phyloP scores from a whole-genome alignment of 129 eudicot genomes.

The Escallonia rubra region DNA sequence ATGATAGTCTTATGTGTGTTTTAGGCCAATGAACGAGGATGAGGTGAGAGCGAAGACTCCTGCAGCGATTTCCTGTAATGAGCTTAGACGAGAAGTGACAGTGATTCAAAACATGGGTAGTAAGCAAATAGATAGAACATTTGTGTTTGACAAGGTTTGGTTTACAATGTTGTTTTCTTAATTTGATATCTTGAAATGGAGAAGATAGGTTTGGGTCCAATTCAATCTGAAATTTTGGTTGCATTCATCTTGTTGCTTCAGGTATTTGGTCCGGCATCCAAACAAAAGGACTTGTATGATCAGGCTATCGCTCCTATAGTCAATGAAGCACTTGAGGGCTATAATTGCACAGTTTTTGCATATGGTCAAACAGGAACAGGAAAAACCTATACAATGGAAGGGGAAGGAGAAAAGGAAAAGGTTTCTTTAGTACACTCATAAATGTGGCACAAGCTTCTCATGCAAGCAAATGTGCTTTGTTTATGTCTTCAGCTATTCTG shows the following conservation, averaged over 20 bases:
- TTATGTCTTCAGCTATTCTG: neutral
- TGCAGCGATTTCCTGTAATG: conserved; percentile 40
- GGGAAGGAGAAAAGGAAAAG: conserved; percentile 56
- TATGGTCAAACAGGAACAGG: conserved; percentile 75
- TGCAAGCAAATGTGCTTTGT: too few species aligned
- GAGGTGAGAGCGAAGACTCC: conserved; percentile 40
- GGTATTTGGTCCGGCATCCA: conserved; percentile 55
- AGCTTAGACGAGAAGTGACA: conserved; percentile 39
- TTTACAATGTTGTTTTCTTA: neutral
- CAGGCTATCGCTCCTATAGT: conserved; percentile 54
- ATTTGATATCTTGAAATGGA: neutral
- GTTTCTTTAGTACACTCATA: conserved; percentile 11
- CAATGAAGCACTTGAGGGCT: conserved; percentile 54
- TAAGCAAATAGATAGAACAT: conserved; percentile 50
- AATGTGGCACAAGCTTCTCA: neutral
- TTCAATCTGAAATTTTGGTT: neutral
- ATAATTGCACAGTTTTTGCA: conserved; percentile 64
- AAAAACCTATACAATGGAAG: conserved; percentile 68
- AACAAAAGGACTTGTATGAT: conserved; percentile 55
- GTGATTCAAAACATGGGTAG: conserved; percentile 43
- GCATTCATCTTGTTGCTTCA: conserved; percentile 12
- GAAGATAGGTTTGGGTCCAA: neutral
- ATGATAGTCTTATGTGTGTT: conserved; percentile 1
- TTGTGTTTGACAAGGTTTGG: conserved; percentile 49
- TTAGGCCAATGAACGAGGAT: conserved; percentile 55